These are phyloP conservation scores for Dryas octopetala DNA, from an alignment of 306 rosid species.

Conservation along the genomic window DNA sequence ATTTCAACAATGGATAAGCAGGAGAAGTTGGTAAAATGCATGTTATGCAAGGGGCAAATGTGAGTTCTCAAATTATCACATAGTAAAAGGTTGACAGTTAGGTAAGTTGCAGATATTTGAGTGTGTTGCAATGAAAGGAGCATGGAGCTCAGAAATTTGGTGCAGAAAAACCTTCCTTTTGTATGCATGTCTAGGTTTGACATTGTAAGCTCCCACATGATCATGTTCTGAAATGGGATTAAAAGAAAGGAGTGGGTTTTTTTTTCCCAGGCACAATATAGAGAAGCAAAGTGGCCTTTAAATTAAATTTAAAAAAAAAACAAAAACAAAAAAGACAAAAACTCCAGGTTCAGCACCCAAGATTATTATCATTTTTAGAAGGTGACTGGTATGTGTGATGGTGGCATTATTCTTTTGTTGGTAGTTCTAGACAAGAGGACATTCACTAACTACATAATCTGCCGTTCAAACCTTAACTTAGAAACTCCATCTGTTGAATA, in stretches of 20 bases:
- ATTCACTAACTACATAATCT: neutral
- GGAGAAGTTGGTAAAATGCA: neutral
- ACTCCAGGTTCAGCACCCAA: neutral
- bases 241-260: neutral
- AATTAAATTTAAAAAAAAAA: too few species aligned
- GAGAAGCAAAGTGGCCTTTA: too few species aligned
- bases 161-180: neutral
- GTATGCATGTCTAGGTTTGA: neutral
- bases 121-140: neutral
- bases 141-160: neutral
- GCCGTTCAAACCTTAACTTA: neutral
- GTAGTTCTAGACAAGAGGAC: neutral
- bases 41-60: neutral
- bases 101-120: neutral
- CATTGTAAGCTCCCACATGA: neutral
- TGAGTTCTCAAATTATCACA: neutral
- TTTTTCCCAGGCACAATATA: too few species aligned
- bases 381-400: neutral
- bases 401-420: neutral
- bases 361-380: too few species aligned
- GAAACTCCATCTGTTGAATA: neutral
- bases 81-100: neutral
- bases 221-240: neutral
- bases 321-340: too few species aligned
- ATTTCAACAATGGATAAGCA: neutral